Base-by-base conservation (phyloP, 306 rosid species). In the Gastrolobium villosum region DNA sequence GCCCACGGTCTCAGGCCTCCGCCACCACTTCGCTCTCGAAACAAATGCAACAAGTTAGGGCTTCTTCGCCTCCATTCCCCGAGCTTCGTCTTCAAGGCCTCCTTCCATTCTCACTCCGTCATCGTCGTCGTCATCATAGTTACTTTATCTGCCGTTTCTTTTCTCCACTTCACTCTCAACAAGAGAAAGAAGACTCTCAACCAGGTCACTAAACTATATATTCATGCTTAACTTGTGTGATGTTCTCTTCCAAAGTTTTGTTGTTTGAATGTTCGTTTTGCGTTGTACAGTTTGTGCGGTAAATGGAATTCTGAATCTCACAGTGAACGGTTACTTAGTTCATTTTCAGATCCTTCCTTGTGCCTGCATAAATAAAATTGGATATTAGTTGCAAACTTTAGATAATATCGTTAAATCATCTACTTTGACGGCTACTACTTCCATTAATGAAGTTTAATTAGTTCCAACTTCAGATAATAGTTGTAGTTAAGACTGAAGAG, bases 91-190 rank as follows among this genome's bases (percentile, higher is more conserved):
- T 72, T 93, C 82, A 84, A 81, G 20, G 89, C 98, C 15, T 82
- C 97, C 14, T 70, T 93, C 30, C 79, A 39, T 15, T 82, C 97
- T 15, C 89, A 84, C 68, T 65, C 91, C 11, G 1, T 85, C 49
- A 35, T 92, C 66, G 79, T 89, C 75, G 75, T 87, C 14, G 85
- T 91, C 72, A 82, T 92, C 48, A 79, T 84, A 1, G 88, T 91
- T 14, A 90, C 97, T 52, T 52, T 94, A 65, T 89, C 99, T 40
- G 97, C 93, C 2, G 87, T 87, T 69, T 92, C 97, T 2, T 65
- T 82, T 6, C 64, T 90, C 37, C 88, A 84, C 82, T 87, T 82
- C 83, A 84, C 81, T 65, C 85, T 55, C 75, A 79, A 45, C 56
- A 85, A 62, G 72, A 74, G 79, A 53, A 91, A 84, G 83, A 90